These are phyloP conservation scores for Suillus spraguei DNA, from an alignment of 768 basidiomycete genomes.

Conservation along the genomic window DNA sequence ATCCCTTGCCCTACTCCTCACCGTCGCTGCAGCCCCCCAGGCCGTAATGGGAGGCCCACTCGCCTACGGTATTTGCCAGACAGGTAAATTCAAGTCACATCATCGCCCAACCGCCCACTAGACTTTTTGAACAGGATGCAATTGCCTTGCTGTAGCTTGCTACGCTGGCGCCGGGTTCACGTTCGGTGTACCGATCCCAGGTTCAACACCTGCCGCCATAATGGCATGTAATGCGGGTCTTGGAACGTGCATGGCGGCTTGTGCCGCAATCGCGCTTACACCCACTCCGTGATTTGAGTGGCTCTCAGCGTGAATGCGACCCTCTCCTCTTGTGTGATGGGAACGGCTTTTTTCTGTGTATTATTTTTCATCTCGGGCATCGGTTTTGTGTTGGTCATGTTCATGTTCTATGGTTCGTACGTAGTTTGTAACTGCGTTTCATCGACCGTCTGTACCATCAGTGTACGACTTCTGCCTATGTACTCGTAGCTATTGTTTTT, in stretches of 20 bases:
- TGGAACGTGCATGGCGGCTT: slow-evolving; percentile 29
- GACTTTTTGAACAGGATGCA: slow-evolving; percentile 22
- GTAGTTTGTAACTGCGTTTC: background rate
- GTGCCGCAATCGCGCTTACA: slow-evolving; percentile 23
- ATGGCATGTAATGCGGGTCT: slow-evolving; percentile 24
- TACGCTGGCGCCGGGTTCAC: slow-evolving; percentile 26
- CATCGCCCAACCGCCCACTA: background rate
- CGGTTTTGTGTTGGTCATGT: background rate
- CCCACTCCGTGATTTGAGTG: slow-evolving; percentile 24
- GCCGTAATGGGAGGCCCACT: slow-evolving; percentile 20
- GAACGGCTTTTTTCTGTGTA: background rate
- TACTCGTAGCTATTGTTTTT: background rate
- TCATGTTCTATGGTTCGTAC: background rate
- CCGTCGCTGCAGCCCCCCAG: slow-evolving; percentile 14
- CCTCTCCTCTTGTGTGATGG: background rate
- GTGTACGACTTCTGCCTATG: background rate
- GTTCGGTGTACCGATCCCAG: slow-evolving; percentile 25
- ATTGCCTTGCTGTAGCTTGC: slow-evolving; percentile 22
- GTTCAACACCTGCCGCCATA: slow-evolving; percentile 23
- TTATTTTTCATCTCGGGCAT: background rate
- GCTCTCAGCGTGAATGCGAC: background rate
- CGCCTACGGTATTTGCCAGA: slow-evolving; percentile 27
- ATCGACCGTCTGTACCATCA: background rate
- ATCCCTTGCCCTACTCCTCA: slow-evolving; percentile 19
- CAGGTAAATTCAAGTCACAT: slow-evolving; percentile 15